Conservation (phyloP, 2,329 filamentous ascomycete species). For the Dissoconium aciculare region DNA sequence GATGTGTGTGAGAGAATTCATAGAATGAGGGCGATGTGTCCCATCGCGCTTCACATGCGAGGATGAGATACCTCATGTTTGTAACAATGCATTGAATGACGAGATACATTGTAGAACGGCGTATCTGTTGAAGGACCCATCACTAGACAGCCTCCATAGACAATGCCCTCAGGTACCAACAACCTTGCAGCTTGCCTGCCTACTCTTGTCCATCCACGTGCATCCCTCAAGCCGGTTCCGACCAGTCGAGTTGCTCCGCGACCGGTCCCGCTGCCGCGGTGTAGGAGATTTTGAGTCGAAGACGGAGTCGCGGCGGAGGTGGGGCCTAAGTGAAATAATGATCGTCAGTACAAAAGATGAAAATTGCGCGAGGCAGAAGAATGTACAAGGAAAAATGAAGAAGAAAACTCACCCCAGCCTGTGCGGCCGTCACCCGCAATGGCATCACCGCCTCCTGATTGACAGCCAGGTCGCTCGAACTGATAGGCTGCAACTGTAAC, state of each 20-base stretch:
- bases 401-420: constrained; percentile 68
- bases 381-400: constrained; percentile 1
- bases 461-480: constrained; percentile 54
- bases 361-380: neutral
- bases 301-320: constrained; percentile 51
- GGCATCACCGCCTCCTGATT: constrained; percentile 76
- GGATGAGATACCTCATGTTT: too few relatives aligned
- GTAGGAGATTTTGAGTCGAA: constrained; percentile 76
- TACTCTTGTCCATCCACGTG: too few relatives aligned
- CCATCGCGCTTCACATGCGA: too few relatives aligned
- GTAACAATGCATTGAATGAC: too few relatives aligned
- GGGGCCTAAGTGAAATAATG: constrained; percentile 44
- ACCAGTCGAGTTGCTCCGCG: constrained; percentile 93
- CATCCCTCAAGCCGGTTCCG: constrained; percentile 53
- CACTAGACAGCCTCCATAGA: too few relatives aligned
- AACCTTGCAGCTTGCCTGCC: too few relatives aligned
- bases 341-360: too few relatives aligned
- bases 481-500: constrained; percentile 80
- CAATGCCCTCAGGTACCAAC: too few relatives aligned
- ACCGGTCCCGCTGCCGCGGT: constrained; percentile 54
- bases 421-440: constrained; percentile 74
- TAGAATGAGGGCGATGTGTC: too few relatives aligned
- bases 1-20: too few relatives aligned
- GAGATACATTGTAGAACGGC: too few relatives aligned
- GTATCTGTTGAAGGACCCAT: too few relatives aligned